These are phyloP conservation scores for Cystoderma amianthinum DNA, from an alignment of 768 basidiomycete species.

Conservation along the genomic window DNA sequence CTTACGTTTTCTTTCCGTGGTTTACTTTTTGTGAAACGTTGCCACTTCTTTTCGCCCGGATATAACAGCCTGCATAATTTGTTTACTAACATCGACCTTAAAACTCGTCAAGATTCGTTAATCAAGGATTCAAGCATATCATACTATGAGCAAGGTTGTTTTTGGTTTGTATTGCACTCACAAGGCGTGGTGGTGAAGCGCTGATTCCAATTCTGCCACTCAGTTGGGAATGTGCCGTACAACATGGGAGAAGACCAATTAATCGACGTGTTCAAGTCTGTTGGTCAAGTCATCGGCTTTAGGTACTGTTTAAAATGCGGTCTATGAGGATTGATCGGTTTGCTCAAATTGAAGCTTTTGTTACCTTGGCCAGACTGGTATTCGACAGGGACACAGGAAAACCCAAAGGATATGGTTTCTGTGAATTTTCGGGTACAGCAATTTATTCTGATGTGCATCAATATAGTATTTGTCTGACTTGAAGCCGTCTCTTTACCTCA, in stretches of 20 bases:
- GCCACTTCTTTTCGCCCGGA: too few species aligned
- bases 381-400: slow-evolving; percentile 93
- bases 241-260: slow-evolving; percentile 87
- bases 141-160: slow-evolving; percentile 61
- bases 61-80: slow-evolving; percentile 5
- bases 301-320: slow-evolving; percentile 36
- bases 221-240: slow-evolving; percentile 87
- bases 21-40: too few species aligned
- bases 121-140: too few species aligned
- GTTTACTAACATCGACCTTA: too few species aligned
- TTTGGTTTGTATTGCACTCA: too few species aligned
- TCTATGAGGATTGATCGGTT: background rate
- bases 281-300: slow-evolving; percentile 86
- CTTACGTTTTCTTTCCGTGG: too few species aligned
- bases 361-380: slow-evolving; percentile 50
- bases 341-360: background rate
- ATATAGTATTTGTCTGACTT: slow-evolving; percentile 28
- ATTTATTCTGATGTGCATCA: slow-evolving; percentile 19
- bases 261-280: slow-evolving; percentile 83
- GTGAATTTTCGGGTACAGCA: slow-evolving; percentile 83
- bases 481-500: slow-evolving; percentile 17
- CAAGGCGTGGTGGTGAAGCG: too few species aligned
- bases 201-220: slow-evolving; percentile 2
- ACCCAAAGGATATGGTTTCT: slow-evolving; percentile 90
- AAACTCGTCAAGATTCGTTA: too few species aligned